A percentile compares a stretch with the other conserved stretches of the same genome.
These are phyloP conservation scores for Gyromitra esculenta DNA, from an alignment of 2,329 filamentous ascomycete species.

Conservation along the genomic window DNA sequence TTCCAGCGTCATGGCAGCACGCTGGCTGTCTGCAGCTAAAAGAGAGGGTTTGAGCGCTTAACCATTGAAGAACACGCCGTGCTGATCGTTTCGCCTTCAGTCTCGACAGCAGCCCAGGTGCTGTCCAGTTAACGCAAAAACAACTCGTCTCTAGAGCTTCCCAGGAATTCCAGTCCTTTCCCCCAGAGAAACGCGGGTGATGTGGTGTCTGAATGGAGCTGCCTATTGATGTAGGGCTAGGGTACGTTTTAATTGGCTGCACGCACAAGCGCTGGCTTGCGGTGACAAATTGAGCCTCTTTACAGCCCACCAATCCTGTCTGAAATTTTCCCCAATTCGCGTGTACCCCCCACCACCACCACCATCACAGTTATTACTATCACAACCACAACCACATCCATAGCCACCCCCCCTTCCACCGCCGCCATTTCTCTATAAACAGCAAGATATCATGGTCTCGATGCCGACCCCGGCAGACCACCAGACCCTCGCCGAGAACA, in stretches of 20 bases:
- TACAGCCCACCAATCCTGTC: conserved; percentile 11
- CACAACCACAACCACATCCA: background rate
- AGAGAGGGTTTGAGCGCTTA: conserved; percentile 1
- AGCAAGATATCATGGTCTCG: conserved; percentile 8
- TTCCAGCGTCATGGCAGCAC: background rate
- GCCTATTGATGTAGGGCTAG: conserved; percentile 32
- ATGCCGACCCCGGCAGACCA: conserved; percentile 18
- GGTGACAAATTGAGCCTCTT: conserved; percentile 39
- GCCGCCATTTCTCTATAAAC: background rate
- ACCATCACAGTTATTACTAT: background rate
- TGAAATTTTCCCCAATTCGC: conserved; percentile 31
- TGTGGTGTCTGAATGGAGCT: background rate
- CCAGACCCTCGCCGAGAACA: conserved; percentile 15
- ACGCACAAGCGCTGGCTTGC: conserved; percentile 25
- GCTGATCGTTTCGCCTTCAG: background rate
- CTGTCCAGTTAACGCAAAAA: background rate
- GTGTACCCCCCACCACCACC: conserved; percentile 2
- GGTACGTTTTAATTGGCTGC: conserved; percentile 29
- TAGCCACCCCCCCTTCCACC: conserved; percentile 1
- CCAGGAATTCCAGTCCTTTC: background rate
- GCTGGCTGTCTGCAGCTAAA: background rate
- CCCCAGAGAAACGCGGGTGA: background rate
- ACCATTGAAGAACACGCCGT: background rate
- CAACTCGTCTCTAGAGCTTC: background rate
- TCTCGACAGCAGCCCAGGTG: background rate